These are phyloP conservation scores for Tolypocladium amazonense DNA, from an alignment of 2,329 filamentous ascomycete genomes.

Conservation along the genomic window DNA sequence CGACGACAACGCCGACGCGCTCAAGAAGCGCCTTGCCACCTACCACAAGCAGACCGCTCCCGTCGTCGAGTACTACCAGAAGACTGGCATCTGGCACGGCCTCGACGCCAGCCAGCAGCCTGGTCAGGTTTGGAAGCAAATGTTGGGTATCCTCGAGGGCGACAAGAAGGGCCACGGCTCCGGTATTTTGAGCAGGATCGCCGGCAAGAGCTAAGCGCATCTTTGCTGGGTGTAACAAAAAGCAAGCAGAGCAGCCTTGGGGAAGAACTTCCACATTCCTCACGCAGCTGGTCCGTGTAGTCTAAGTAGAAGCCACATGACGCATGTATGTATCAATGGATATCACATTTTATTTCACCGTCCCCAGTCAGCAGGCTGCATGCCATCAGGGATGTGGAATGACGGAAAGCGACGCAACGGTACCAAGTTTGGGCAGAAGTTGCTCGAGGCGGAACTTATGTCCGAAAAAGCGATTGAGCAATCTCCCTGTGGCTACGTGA, in stretches of 20 bases:
- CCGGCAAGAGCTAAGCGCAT: slow-evolving; percentile 14
- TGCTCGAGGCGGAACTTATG: neutral
- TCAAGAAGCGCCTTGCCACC: slow-evolving; percentile 87
- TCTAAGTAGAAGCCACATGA: neutral
- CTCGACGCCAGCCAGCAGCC: slow-evolving; percentile 96
- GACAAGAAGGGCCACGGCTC: slow-evolving; percentile 28
- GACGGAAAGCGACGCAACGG: neutral
- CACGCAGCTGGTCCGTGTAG: neutral
- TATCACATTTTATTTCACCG: neutral
- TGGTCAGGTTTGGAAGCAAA: slow-evolving; percentile 86
- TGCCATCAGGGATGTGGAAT: no score
- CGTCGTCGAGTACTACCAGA: slow-evolving; percentile 93
- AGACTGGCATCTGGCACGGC: slow-evolving; percentile 91
- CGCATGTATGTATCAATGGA: slow-evolving; percentile 7
- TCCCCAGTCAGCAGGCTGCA: neutral
- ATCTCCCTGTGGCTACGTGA: neutral
- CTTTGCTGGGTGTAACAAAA: neutral
- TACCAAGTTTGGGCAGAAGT: neutral
- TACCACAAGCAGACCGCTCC: slow-evolving; percentile 92
- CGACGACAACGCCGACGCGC: slow-evolving; percentile 91
- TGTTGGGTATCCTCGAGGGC: slow-evolving; percentile 73
- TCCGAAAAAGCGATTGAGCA: neutral
- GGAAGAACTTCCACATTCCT: neutral
- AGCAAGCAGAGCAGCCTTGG: neutral
- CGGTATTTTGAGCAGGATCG: slow-evolving; percentile 28